A percentile compares a stretch with the other conserved stretches of the same genome.
Evolutionary conservation across 2,329 filamentous ascomycete species (phyloP).

Genomic region (Plectosphaerella cucumerina): DNA sequence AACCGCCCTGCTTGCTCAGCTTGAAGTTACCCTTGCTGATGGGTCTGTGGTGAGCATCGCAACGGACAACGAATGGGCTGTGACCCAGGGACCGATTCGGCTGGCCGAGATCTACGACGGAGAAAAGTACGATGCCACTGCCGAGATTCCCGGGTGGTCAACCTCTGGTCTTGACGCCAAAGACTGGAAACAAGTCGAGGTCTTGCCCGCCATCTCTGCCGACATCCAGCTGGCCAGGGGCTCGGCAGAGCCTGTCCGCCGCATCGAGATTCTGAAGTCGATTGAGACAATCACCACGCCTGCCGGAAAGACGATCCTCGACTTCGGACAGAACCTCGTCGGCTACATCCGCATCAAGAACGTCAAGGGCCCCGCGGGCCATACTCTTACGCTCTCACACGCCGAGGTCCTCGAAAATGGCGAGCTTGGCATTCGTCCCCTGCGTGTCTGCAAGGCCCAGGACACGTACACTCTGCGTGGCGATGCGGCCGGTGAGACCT

Average conservation of each 20-base stretch:
- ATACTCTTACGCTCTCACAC: constrained; percentile 27
- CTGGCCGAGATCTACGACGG: constrained; percentile 12
- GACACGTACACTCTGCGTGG: constrained; percentile 27
- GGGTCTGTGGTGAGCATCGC: background rate
- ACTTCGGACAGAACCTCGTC: constrained; percentile 41
- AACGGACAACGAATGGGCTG: constrained; percentile 1
- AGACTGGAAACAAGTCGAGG: constrained; percentile 4
- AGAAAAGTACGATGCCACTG: constrained; percentile 10
- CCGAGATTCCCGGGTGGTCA: constrained; percentile 4
- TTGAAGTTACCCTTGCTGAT: constrained; percentile 3
- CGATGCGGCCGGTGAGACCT: constrained; percentile 16
- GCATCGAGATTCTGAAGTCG: constrained; percentile 22
- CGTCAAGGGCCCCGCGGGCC: constrained; percentile 14
- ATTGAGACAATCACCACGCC: constrained; percentile 21
- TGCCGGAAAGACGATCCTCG: constrained; percentile 31
- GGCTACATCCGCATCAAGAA: constrained; percentile 23
- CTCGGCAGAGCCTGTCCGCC: constrained; percentile 7
- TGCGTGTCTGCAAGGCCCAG: constrained; percentile 28
- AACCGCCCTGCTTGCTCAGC: constrained; percentile 1
- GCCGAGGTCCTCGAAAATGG: constrained; percentile 38
- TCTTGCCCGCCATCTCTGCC: background rate
- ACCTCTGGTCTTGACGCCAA: background rate
- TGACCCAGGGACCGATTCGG: constrained; percentile 3
- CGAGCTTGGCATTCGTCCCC: constrained; percentile 31
- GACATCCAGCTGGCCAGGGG: constrained; percentile 1